Conservation (phyloP, 2,329 filamentous ascomycete genomes). For the Fusarium humuli region DNA sequence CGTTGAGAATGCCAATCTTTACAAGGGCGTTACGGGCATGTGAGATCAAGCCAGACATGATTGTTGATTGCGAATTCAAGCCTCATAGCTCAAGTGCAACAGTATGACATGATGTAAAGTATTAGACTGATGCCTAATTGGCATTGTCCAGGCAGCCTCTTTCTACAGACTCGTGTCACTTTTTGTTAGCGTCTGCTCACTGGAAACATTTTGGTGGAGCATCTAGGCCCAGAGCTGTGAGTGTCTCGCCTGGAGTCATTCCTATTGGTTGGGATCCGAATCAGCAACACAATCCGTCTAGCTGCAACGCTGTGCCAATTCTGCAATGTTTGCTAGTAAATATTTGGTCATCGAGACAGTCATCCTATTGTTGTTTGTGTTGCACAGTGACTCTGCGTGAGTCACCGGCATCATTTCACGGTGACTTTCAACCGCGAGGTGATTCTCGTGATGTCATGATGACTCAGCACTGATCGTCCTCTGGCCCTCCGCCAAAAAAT, state of each 20-base stretch:
- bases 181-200: neutral
- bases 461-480: slow-evolving; percentile 9
- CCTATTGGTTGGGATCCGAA: neutral
- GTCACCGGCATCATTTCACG: neutral
- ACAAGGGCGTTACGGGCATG: neutral
- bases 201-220: neutral
- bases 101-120: neutral
- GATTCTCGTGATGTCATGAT: slow-evolving; percentile 13
- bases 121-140: neutral
- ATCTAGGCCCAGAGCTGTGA: neutral
- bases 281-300: neutral
- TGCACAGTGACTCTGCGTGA: neutral
- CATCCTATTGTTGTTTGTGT: neutral
- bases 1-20: neutral
- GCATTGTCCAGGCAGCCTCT: neutral
- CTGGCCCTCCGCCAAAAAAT: slow-evolving; percentile 22
- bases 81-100: neutral
- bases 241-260: neutral
- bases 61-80: neutral
- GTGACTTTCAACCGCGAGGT: neutral
- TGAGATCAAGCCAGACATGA: neutral
- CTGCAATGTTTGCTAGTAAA: neutral
- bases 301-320: neutral
- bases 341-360: neutral
- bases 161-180: neutral